Conservation (phyloP, 1,284 basidiomycete species). For the Ceratobasidium sp. region DNA sequence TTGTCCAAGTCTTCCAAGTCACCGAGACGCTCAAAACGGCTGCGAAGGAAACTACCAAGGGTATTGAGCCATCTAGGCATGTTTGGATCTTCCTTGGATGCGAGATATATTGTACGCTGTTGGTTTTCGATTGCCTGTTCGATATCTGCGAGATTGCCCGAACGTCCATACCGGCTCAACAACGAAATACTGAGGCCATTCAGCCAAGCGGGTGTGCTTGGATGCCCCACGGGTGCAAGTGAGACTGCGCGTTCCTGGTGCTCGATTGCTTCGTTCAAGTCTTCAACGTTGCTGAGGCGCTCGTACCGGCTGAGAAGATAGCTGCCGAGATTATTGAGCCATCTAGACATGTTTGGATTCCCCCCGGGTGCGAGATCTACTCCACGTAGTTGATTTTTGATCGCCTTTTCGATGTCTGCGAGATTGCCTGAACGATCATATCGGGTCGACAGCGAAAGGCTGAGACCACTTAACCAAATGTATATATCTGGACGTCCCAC, state of each 20-base stretch:
- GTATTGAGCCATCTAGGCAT: too few relatives aligned
- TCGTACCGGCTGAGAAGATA: background rate
- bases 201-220: background rate
- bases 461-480: background rate
- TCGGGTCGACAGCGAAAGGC: background rate
- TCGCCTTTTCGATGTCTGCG: background rate
- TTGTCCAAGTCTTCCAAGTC: background rate
- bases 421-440: background rate
- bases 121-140: background rate
- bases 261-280: constrained; percentile 12
- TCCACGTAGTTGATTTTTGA: background rate
- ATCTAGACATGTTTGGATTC: background rate
- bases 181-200: background rate
- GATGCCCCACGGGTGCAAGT: background rate
- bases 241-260: constrained; percentile 8
- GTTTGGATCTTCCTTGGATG: too few relatives aligned
- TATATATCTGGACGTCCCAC: background rate
- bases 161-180: background rate
- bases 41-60: too few relatives aligned
- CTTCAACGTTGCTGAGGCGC: background rate
- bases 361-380: background rate
- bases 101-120: too few relatives aligned
- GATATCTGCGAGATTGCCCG: background rate
- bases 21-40: background rate
- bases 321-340: constrained; percentile 4